Evolutionary conservation across 139 green algal species (phyloP).

Genomic region (Chlorella vulgaris): DNA sequence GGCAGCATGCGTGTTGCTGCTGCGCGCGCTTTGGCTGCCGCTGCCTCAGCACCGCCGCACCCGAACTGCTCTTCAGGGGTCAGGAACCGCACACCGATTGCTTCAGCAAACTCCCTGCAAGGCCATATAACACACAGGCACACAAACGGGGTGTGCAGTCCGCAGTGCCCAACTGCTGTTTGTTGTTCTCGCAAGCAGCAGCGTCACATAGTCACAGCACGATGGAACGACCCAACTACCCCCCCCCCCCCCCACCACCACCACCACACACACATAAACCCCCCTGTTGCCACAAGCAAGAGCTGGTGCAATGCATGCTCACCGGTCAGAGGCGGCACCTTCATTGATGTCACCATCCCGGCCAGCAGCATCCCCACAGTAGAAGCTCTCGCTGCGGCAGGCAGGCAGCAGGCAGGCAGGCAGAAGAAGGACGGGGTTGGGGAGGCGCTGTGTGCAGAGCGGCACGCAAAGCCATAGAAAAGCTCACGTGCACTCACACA

Average conservation of each 20-base stretch:
- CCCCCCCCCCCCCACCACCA: too few species aligned
- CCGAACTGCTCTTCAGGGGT: not conserved
- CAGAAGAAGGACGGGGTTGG: too few species aligned
- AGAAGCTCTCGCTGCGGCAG: slow-evolving; percentile 51
- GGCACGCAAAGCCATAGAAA: too few species aligned
- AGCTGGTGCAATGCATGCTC: not conserved
- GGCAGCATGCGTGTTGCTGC: not conserved
- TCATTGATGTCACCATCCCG: slow-evolving; percentile 45
- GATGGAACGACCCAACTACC: too few species aligned
- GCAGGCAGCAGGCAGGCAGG: not conserved
- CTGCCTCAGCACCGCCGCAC: not conserved
- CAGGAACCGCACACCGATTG: not conserved
- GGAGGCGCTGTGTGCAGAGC: too few species aligned
- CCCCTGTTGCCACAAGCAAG: not conserved
- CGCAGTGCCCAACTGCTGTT: too few species aligned
- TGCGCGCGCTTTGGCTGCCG: not conserved
- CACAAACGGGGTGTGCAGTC: too few species aligned
- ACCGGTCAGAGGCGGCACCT: slow-evolving; percentile 57
- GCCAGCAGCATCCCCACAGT: slow-evolving; percentile 73
- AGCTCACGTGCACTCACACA: too few species aligned
- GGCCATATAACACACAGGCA: not conserved
- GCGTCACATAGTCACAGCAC: too few species aligned
- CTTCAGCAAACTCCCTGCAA: not conserved
- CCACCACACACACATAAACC: too few species aligned
- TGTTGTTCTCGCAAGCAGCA: too few species aligned